Percentiles rank a stretch among this genome's conserved stretches.
Conservation (phyloP, 2,329 filamentous ascomycete genomes). For the Aspergillus unguis region DNA sequence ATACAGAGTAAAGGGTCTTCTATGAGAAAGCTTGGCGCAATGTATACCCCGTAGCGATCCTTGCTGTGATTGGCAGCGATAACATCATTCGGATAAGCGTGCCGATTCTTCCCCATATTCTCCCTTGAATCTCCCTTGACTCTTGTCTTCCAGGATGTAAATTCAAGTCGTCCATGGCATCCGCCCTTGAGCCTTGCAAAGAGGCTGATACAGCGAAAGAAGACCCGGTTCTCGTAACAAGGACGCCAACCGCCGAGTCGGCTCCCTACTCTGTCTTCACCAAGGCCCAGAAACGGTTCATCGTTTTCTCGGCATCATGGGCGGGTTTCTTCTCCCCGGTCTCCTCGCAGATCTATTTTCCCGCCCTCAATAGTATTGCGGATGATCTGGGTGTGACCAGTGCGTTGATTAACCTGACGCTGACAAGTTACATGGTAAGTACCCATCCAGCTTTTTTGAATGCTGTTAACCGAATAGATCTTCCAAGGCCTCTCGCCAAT, state of each 20-base stretch:
- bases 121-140: background rate
- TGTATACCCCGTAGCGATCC: too few species aligned
- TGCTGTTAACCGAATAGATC: constrained; percentile 30
- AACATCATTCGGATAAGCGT: background rate
- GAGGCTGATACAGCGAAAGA: background rate
- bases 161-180: background rate
- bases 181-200: background rate
- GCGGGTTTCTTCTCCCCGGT: constrained; percentile 46
- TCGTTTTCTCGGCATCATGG: constrained; percentile 28
- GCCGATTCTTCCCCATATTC: background rate
- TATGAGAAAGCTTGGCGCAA: too few species aligned
- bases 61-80: too few species aligned
- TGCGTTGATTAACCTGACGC: constrained; percentile 47
- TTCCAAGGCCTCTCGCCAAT: constrained; percentile 54
- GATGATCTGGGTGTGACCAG: constrained; percentile 28
- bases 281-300: constrained; percentile 3
- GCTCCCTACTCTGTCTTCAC: background rate
- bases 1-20: too few species aligned
- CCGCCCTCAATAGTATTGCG: constrained; percentile 36
- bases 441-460: constrained; percentile 42
- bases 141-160: too few species aligned
- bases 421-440: constrained; percentile 64
- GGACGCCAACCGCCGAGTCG: background rate
- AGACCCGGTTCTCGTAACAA: background rate
- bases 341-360: constrained; percentile 46